Conservation (phyloP, 2,329 filamentous ascomycete species). For the Cryphonectria radicalis region DNA sequence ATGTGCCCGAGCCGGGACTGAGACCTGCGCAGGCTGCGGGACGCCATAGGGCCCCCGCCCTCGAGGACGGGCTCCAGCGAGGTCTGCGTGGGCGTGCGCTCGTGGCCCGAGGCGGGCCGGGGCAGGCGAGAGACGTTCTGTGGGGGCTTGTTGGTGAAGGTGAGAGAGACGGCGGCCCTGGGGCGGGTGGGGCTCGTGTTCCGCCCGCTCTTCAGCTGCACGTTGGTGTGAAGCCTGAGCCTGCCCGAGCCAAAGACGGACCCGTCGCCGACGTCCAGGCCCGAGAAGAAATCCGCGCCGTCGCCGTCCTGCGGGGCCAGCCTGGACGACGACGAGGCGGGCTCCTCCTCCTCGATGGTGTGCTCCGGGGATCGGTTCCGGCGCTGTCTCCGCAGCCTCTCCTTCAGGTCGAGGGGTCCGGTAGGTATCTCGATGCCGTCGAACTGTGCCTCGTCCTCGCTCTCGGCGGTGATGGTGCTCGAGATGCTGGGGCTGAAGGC, state of each 20-base stretch:
- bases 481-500: constrained; percentile 91
- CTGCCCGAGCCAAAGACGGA: constrained; percentile 82
- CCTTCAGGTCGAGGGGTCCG: constrained; percentile 81
- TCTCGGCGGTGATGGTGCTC: constrained; percentile 89
- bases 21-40: constrained; percentile 61
- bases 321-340: constrained; percentile 28
- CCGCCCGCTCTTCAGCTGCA: constrained; percentile 79
- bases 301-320: constrained; percentile 43
- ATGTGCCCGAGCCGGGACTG: constrained; percentile 72
- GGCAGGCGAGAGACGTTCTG: constrained; percentile 72
- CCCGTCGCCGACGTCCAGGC: constrained; percentile 83
- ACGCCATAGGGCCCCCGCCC: constrained; percentile 72
- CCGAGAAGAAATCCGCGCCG: constrained; percentile 81
- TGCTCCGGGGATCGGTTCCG: constrained; percentile 61
- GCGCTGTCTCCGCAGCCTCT: constrained; percentile 75
- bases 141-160: constrained; percentile 82
- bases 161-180: constrained; percentile 81
- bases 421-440: constrained; percentile 86
- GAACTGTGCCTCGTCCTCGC: constrained; percentile 82
- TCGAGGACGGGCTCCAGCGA: constrained; percentile 93
- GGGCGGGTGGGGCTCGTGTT: constrained; percentile 71
- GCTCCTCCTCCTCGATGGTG: constrained; percentile 44
- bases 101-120: constrained; percentile 68
- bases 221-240: constrained; percentile 85
- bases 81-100: constrained; percentile 68